A percentile compares a stretch with the other conserved stretches of the same genome.
Evolutionary conservation across 1,284 basidiomycete genomes (phyloP).

Genomic region (Bjerkandera adusta): DNA sequence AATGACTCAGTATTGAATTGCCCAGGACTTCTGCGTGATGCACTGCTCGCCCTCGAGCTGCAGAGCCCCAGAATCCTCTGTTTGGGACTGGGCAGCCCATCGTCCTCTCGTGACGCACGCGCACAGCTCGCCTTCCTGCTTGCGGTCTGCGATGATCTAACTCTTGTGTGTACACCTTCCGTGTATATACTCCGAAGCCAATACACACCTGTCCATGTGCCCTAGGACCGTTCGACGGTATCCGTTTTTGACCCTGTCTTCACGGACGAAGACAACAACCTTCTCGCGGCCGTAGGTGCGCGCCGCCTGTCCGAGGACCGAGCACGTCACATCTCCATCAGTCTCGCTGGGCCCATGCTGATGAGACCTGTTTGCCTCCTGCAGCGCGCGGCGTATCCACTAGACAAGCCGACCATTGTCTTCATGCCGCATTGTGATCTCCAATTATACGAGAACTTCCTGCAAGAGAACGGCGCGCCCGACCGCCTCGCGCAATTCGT

Average conservation of each 20-base stretch:
- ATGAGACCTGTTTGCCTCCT: constrained; percentile 5
- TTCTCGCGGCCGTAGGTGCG: constrained; percentile 51
- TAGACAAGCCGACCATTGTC: constrained; percentile 49
- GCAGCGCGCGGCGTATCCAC: constrained; percentile 31
- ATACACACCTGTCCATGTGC: constrained; percentile 22
- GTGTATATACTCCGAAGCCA: constrained; percentile 17
- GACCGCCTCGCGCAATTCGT: constrained; percentile 36
- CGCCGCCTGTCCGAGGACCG: constrained; percentile 47
- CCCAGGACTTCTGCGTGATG: constrained; percentile 35
- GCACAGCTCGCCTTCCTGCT: constrained; percentile 67
- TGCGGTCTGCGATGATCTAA: constrained; percentile 45
- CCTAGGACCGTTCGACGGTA: constrained; percentile 46
- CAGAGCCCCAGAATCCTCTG: constrained; percentile 43
- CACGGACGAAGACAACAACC: constrained; percentile 50
- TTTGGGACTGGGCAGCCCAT: constrained; percentile 70
- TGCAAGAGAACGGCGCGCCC: constrained; percentile 58
- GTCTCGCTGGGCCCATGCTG: constrained; percentile 13
- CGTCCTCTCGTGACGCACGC: constrained; percentile 54
- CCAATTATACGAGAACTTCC: constrained; percentile 61
- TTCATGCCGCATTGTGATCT: constrained; percentile 80
- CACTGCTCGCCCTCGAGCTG: constrained; percentile 25
- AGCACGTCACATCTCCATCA: constrained; percentile 37
- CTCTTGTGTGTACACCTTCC: constrained; percentile 51
- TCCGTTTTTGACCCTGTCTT: constrained; percentile 71
- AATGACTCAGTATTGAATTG: constrained; percentile 27